These are phyloP conservation scores for Spathaspora arborariae DNA, from an alignment of 805 yeast genomes.

Conservation along the genomic window DNA sequence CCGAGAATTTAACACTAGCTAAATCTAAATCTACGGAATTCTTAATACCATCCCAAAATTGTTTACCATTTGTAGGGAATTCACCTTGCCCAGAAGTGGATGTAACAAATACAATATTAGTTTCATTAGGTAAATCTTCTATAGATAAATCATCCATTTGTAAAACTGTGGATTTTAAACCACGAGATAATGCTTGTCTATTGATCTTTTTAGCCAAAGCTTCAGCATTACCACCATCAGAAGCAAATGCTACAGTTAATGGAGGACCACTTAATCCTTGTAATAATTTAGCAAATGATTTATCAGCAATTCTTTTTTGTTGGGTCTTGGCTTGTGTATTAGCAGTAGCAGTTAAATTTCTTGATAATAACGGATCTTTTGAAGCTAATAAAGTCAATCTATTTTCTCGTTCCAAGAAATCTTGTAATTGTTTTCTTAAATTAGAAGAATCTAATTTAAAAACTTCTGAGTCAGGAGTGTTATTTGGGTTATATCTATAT, in stretches of 20 bases:
- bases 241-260: slow-evolving; percentile 77
- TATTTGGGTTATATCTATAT: slow-evolving; percentile 75
- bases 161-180: slow-evolving; percentile 60
- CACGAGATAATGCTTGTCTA: slow-evolving; percentile 76
- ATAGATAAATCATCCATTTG: slow-evolving; percentile 70
- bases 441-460: slow-evolving; percentile 85
- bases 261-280: slow-evolving; percentile 94
- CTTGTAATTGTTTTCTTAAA: slow-evolving; percentile 69
- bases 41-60: slow-evolving; percentile 71
- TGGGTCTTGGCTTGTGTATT: slow-evolving; percentile 51
- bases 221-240: slow-evolving; percentile 90
- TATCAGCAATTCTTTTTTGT: slow-evolving; percentile 67
- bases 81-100: slow-evolving; percentile 88
- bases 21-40: slow-evolving; percentile 61
- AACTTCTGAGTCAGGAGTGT: slow-evolving; percentile 46
- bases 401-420: slow-evolving; percentile 86
- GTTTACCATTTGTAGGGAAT: slow-evolving; percentile 78
- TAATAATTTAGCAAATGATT: slow-evolving; percentile 69
- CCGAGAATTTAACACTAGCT: slow-evolving; percentile 52
- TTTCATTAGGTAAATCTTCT: slow-evolving; percentile 71
- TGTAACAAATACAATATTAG: slow-evolving; percentile 62
- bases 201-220: slow-evolving; percentile 74
- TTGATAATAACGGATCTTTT: slow-evolving; percentile 69
- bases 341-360: slow-evolving; percentile 65
- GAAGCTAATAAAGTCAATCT: slow-evolving; percentile 71